These are phyloP conservation scores for Colletotrichum gigasporum DNA, from an alignment of 2,329 filamentous ascomycete species.

Conservation along the genomic window DNA sequence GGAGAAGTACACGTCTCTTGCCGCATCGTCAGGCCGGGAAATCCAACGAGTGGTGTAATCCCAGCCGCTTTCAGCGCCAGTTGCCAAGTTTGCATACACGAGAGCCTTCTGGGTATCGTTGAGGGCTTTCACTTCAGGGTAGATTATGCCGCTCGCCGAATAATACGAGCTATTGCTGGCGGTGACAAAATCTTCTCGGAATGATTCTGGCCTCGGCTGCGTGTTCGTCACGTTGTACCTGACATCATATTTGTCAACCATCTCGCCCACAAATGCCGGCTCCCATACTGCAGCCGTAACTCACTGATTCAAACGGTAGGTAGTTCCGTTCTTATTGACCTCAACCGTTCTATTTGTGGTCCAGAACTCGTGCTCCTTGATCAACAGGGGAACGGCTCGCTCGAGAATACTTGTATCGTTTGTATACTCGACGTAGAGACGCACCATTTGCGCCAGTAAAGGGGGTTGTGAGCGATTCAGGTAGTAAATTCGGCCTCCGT, in stretches of 20 bases:
- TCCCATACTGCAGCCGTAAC: constrained; percentile 30
- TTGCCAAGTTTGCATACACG: constrained; percentile 71
- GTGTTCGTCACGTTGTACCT: constrained; percentile 71
- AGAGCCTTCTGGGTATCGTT: constrained; percentile 60
- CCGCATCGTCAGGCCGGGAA: constrained; percentile 64
- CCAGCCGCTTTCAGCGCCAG: constrained; percentile 73
- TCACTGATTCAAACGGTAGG: constrained; percentile 65
- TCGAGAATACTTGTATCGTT: constrained; percentile 69
- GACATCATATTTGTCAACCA: background rate
- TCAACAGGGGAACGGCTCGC: constrained; percentile 68
- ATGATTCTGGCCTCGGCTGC: constrained; percentile 74
- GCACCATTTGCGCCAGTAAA: constrained; percentile 72
- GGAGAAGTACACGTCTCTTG: constrained; percentile 70
- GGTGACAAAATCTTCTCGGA: constrained; percentile 70
- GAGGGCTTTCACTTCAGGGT: constrained; percentile 59
- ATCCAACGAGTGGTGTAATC: constrained; percentile 72
- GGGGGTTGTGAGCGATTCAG: constrained; percentile 75
- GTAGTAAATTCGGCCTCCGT: constrained; percentile 74
- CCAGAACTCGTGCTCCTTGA: constrained; percentile 73
- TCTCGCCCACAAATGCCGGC: too few relatives aligned
- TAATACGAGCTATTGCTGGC: constrained; percentile 74
- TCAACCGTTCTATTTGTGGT: constrained; percentile 67
- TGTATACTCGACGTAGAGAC: constrained; percentile 70
- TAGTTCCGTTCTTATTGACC: constrained; percentile 55
- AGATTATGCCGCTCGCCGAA: constrained; percentile 65